Evolutionary conservation across 768 basidiomycete genomes (phyloP).

Genomic region (Boletellus sp.): DNA sequence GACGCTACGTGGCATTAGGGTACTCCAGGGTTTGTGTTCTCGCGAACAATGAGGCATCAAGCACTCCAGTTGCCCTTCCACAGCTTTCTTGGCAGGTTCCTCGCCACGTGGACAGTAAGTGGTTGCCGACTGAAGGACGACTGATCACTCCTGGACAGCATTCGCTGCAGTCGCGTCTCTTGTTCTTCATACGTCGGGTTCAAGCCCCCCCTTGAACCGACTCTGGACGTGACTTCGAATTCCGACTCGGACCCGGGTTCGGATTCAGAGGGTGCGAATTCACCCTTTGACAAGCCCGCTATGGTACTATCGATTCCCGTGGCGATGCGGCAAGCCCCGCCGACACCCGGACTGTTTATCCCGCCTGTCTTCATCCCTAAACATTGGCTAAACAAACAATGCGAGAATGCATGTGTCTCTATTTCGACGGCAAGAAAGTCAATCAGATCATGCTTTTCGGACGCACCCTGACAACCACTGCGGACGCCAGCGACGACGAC

Average conservation of each 20-base stretch:
- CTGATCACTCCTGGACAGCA: background rate
- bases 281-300: conserved; percentile 48
- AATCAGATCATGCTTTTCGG: conserved; percentile 92
- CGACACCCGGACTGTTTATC: conserved; percentile 64
- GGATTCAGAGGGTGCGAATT: conserved; percentile 34
- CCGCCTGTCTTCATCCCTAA: conserved; percentile 48
- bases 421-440: conserved; percentile 46
- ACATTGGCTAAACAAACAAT: conserved; percentile 49
- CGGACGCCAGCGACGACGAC: conserved; percentile 7
- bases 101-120: conserved; percentile 7
- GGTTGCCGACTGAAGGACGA: background rate
- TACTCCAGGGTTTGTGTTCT: conserved; percentile 8
- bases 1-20: background rate
- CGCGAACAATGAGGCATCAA: conserved; percentile 11
- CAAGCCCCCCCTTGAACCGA: background rate
- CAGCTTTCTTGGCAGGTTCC: background rate
- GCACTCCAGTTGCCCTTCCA: background rate
- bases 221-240: background rate
- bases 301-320: conserved; percentile 10
- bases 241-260: conserved; percentile 10
- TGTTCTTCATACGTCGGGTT: background rate
- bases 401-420: conserved; percentile 51
- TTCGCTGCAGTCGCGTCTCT: conserved; percentile 11
- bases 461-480: conserved; percentile 30
- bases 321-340: conserved; percentile 41